Base-by-base conservation (phyloP, 208 protist species). In the Leishmania arabica region DNA sequence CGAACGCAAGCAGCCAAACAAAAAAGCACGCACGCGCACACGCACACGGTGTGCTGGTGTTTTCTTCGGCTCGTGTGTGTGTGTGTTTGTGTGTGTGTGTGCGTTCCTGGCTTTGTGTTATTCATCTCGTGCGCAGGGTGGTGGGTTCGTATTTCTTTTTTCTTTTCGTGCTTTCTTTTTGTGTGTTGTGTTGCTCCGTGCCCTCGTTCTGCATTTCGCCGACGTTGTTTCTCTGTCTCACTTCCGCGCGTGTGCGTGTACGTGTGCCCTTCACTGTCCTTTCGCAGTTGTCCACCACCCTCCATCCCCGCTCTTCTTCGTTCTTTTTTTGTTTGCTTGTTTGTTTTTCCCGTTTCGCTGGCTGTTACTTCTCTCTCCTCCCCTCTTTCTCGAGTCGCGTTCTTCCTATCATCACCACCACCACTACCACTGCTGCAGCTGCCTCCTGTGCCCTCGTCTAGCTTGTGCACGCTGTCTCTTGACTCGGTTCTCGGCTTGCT, bases 391-490 rank as follows among this genome's bases (percentile, higher is more conserved):
- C 31, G 1, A 60, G 47, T 62, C 19, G 62, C 31, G 17, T 3
- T 24, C 56, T 62, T 19, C 56, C 62, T 31, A 47, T 47, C 45
- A 47, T 24, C 56, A 8, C 24, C 24, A 34, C 37, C 37, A 71
- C 75, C 19, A 40, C 56, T 51, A 71, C 58, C 27, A 66, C 62
- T 37, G 31, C 62, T 40, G 62, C 62, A 66, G 62, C 62, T 66
- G 62, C 31, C n/a, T 66, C 62, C 62, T 37, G n/a, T 37, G 13
- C 27, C n/a, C 31, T n/a, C 40, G 11, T 34, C 31, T 66, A 40
- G 24, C 62, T 66, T 66, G 62, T 66, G 62, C n/a, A 37, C 37
- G 13, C 51, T 68, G 49, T n/a, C 73, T 66, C 4, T 71, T 78
- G 31, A n/a, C 45, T 66, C 66, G 21, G 51, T 21, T 70, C 53